Evolutionary conservation across 768 basidiomycete genomes (phyloP), one percentile per base, ranked within the genome.

Genomic region (Psilocybe tampanensis): DNA sequence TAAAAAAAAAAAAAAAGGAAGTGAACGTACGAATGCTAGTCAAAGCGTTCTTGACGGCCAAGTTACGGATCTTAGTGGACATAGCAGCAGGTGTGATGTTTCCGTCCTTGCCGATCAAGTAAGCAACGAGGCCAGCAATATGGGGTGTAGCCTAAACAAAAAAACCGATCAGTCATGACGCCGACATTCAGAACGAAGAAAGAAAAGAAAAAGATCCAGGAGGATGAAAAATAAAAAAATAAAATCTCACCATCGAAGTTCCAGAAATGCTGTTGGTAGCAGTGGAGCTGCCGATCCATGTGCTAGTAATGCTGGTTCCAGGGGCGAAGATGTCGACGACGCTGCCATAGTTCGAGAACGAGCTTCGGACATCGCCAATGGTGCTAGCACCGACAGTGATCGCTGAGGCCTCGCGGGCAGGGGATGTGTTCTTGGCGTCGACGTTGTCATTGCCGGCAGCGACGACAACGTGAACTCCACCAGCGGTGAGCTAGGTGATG

Each of bases 331-430:
- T 54, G 56, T 78, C 72, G 56, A 80, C 72, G 43, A 69, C 61
- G n/a, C 66, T n/a, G n/a, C 78, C 78, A 48, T 64, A 76, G 67
- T 79, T 78, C 48, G 76, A 78, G 71, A 71, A 76, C 5, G 56
- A 66, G 23, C 72, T 69, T 7, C 72, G 64, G 3, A 61, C 61
- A 47, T 76, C 77, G 8, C 60, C 57, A 60, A 79, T 76, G 43
- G 64, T 69, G 17, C 61, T 67, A 9, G 77, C 74, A 36, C 74
- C 78, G 36, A 80, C 74, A 21, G 77, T 78, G 54, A 71, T 74
- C 21, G 70, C 76, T 15, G 59, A 58, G 3, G 70, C 60, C 1
- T 68, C 69, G 44, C 73, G 68, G 21, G 76, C 76, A 15, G 77
- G 78, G 44, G 71, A 74, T 21, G 64, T 66, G 45, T 18, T 55